phyloP scores from a whole-genome alignment of 169 alveolate genomes.

The Babesia caballi region DNA sequence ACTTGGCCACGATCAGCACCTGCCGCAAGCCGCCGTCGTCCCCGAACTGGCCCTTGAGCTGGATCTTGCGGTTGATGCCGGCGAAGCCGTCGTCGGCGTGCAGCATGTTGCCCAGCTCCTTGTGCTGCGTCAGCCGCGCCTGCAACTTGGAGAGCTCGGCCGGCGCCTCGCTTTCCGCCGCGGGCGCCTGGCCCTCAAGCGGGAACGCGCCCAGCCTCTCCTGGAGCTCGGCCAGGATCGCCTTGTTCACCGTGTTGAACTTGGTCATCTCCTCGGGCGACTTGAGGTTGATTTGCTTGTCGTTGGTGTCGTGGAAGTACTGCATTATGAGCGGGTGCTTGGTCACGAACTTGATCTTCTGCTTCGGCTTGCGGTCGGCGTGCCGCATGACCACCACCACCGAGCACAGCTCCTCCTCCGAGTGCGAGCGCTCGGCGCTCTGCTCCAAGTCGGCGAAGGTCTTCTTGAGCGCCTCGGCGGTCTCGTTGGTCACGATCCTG shows the following conservation, averaged over 20 bases:
- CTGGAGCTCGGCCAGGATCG: constrained; percentile 65
- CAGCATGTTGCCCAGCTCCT: constrained; percentile 81
- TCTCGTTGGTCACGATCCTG: constrained; percentile 59
- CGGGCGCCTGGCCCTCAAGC: not conserved
- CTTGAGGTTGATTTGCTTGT: constrained; percentile 86
- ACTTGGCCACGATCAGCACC: constrained; percentile 93
- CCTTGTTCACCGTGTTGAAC: constrained; percentile 66
- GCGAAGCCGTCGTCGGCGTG: constrained; percentile 91
- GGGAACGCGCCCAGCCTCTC: no score
- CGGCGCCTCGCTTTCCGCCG: not conserved
- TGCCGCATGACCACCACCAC: constrained; percentile 97
- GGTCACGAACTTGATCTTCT: constrained; percentile 92
- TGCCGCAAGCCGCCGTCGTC: constrained; percentile 61
- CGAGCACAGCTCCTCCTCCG: constrained; percentile 89
- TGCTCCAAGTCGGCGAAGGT: constrained; percentile 66
- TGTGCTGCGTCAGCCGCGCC: constrained; percentile 67
- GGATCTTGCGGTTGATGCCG: constrained; percentile 93
- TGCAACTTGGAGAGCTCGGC: not conserved
- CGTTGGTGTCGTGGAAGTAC: constrained; percentile 69
- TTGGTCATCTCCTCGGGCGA: constrained; percentile 88
- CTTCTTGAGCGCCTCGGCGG: constrained; percentile 66
- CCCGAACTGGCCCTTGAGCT: constrained; percentile 81
- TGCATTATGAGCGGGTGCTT: constrained; percentile 77
- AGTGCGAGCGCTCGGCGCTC: constrained; percentile 49
- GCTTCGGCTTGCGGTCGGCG: constrained; percentile 96